A percentile compares a stretch with the other conserved stretches of the same genome.
Conservation (phyloP, 129 eudicot species). For the Scalesia atractyloides region DNA sequence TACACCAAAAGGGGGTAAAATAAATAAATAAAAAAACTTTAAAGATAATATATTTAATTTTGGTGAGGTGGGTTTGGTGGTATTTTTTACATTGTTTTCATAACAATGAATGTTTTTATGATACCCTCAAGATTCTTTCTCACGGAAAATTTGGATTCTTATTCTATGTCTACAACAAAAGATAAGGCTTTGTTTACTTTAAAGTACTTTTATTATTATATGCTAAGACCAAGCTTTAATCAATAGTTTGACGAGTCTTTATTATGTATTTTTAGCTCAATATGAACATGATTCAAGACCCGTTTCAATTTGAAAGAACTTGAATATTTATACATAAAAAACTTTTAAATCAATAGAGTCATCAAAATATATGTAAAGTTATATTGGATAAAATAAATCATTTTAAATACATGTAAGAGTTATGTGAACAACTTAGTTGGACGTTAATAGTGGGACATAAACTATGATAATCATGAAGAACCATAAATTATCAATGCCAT, state of each 20-base stretch:
- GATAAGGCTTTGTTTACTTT: slow-evolving; percentile 5
- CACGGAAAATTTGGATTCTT: slow-evolving; percentile 34
- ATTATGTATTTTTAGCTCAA: neutral
- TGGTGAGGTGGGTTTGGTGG: slow-evolving; percentile 49
- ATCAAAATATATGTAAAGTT: too few species aligned
- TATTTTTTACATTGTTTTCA: slow-evolving; percentile 41
- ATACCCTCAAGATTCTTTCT: slow-evolving; percentile 36
- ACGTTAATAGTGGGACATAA: neutral
- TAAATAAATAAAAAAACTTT: slow-evolving; percentile 6
- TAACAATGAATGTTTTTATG: slow-evolving; percentile 39
- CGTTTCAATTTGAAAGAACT: neutral
- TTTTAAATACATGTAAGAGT: too few species aligned
- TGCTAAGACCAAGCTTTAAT: too few species aligned
- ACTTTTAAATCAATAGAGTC: neutral
- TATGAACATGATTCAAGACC: neutral
- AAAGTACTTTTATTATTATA: neutral
- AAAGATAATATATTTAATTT: slow-evolving; percentile 35
- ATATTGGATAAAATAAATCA: too few species aligned
- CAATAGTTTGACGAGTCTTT: too few species aligned
- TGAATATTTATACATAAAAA: neutral
- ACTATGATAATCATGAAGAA: neutral
- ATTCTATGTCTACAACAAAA: slow-evolving; percentile 27
- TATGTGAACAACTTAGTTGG: too few species aligned
- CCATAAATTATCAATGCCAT: neutral
- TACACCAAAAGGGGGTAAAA: slow-evolving; percentile 19